Evolutionary conservation across 2,329 filamentous ascomycete genomes (phyloP).

Genomic region (Aspergillus thermomutatus): DNA sequence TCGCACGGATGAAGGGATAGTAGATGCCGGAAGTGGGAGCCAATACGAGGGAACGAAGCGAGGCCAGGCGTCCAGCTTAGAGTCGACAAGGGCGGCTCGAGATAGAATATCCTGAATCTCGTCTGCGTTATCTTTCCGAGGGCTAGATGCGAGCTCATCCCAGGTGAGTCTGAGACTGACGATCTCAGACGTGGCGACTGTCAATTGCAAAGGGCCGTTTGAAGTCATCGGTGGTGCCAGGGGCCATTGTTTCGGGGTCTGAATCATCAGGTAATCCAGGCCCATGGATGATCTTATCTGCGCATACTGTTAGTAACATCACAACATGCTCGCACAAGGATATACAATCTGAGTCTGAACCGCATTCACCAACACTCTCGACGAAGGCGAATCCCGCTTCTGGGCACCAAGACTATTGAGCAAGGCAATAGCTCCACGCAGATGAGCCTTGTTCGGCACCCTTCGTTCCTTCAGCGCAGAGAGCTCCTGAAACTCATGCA

Average conservation of each 20-base stretch:
- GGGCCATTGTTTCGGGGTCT: conserved; percentile 23
- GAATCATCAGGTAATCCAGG: conserved; percentile 15
- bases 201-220: conserved; percentile 18
- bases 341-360: conserved; percentile 25
- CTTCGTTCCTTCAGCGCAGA: conserved; percentile 21
- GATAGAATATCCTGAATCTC: conserved; percentile 13
- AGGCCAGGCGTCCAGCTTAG: conserved; percentile 22
- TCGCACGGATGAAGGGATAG: conserved; percentile 24
- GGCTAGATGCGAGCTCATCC: conserved; percentile 12
- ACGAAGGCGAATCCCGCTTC: conserved; percentile 9
- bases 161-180: conserved; percentile 23
- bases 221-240: conserved; percentile 12
- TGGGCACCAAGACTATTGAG: conserved; percentile 20
- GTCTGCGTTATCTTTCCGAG: background rate
- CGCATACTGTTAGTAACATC: background rate
- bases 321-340: background rate
- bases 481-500: conserved; percentile 18
- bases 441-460: conserved; percentile 20
- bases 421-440: conserved; percentile 28
- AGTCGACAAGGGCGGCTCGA: conserved; percentile 20
- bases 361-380: conserved; percentile 17
- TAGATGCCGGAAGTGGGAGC: conserved; percentile 18
- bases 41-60: conserved; percentile 22
- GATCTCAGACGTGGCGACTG: conserved; percentile 18
- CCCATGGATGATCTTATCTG: conserved; percentile 24